Evolutionary conservation across 129 eudicot species (phyloP).

Genomic region (Centrapalus pauciflorus): DNA sequence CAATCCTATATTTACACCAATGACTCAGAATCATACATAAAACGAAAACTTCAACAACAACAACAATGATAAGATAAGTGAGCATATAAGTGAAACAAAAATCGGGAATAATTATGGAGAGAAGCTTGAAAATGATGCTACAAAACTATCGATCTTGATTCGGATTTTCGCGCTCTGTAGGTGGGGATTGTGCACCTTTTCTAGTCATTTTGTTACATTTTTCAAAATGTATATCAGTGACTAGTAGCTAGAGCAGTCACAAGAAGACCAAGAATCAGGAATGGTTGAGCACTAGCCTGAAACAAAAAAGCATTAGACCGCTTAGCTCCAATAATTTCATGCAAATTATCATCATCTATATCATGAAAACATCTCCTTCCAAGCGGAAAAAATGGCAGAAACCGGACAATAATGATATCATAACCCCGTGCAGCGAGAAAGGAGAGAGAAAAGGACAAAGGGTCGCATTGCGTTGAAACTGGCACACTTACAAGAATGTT

Average conservation of each 20-base stretch:
- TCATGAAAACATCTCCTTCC: background rate
- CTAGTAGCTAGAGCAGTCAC: slow-evolving; percentile 85
- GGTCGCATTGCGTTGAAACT: no score
- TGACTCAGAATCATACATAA: background rate
- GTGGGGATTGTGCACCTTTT: slow-evolving; percentile 11
- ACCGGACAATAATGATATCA: no score
- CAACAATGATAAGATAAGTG: background rate
- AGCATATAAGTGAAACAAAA: background rate
- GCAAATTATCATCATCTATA: slow-evolving; percentile 15
- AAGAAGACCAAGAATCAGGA: slow-evolving; percentile 73
- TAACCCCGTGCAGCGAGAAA: no score
- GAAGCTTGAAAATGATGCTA: slow-evolving; percentile 10
- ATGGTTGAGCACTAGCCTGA: slow-evolving; percentile 99
- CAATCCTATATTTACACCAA: slow-evolving; percentile 24
- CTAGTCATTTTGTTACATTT: slow-evolving; percentile 14
- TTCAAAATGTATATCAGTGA: slow-evolving; percentile 33
- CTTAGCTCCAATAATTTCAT: background rate
- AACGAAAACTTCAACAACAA: background rate
- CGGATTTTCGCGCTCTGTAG: background rate
- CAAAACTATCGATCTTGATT: slow-evolving; percentile 12
- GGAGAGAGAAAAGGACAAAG: no score
- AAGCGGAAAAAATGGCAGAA: no score
- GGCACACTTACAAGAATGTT: no score
- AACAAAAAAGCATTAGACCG: slow-evolving; percentile 15
- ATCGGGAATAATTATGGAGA: background rate